phyloP scores from a whole-genome alignment of 441 rosid species.

The Mallotus repandus region DNA sequence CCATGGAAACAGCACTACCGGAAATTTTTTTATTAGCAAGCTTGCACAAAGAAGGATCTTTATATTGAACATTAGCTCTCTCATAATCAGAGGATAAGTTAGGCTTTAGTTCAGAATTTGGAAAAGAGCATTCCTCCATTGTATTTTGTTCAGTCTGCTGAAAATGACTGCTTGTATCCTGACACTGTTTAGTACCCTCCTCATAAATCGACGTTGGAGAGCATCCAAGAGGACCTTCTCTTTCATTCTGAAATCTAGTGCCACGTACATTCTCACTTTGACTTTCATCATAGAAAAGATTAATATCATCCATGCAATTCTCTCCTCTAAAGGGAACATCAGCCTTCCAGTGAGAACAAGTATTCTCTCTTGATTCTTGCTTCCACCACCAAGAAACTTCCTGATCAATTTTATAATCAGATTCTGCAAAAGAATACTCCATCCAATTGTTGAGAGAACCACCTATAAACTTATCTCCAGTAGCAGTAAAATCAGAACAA shows the following conservation, averaged over 20 bases:
- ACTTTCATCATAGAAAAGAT: conserved; percentile 1
- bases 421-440: conserved; percentile 22
- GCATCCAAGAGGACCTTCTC: neutral
- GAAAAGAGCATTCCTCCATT: conserved; percentile 14
- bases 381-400: conserved; percentile 17
- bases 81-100: conserved; percentile 7
- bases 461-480: conserved; percentile 23
- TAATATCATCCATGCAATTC: neutral
- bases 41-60: conserved; percentile 19
- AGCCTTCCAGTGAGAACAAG: neutral
- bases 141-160: conserved; percentile 9
- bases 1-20: conserved; percentile 21
- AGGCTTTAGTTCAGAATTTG: conserved; percentile 8
- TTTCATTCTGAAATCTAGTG: neutral
- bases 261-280: conserved; percentile 4
- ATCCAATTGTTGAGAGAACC: conserved; percentile 23
- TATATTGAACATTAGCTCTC: conserved; percentile 4
- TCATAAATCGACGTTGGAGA: neutral
- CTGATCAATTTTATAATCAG: conserved; percentile 8
- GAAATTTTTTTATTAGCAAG: conserved; percentile 18
- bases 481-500: conserved; percentile 23
- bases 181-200: conserved; percentile 8
- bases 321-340: conserved; percentile 7
- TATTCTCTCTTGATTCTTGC: conserved; percentile 12
- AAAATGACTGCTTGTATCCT: conserved; percentile 10